Conservation (phyloP, 305 asterid genomes). For the Rubia balearica region DNA sequence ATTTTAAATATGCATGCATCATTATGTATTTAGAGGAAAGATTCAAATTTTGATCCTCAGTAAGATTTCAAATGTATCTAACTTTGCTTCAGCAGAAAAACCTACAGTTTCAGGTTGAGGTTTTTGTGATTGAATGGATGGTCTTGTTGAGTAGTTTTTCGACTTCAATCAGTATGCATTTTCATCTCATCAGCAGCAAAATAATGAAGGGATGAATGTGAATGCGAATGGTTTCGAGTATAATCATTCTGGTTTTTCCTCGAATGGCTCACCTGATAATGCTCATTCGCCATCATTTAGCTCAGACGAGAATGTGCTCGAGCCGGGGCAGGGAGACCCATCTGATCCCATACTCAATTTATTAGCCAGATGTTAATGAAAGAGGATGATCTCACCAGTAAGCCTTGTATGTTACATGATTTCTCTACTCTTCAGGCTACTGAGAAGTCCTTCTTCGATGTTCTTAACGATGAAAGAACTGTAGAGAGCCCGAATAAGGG, state of each 20-base stretch:
- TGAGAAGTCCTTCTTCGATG: slow-evolving; percentile 29
- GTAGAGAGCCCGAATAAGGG: slow-evolving; percentile 5
- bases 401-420: slow-evolving; percentile 31
- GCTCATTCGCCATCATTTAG: slow-evolving; percentile 13
- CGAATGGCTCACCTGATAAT: slow-evolving; percentile 9
- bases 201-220: not conserved
- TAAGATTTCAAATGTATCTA: too few relatives aligned
- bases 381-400: slow-evolving; percentile 25
- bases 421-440: slow-evolving; percentile 30
- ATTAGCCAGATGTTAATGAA: slow-evolving; percentile 28
- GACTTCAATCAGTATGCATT: not conserved
- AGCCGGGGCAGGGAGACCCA: slow-evolving; percentile 27
- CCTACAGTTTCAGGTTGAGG: too few relatives aligned
- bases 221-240: not conserved
- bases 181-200: slow-evolving; percentile 4
- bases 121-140: too few relatives aligned
- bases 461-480: slow-evolving; percentile 15
- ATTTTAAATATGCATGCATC: too few relatives aligned
- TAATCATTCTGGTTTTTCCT: slow-evolving; percentile 3
- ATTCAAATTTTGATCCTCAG: too few relatives aligned
- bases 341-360: slow-evolving; percentile 33
- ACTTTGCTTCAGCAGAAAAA: too few relatives aligned
- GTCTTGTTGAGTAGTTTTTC: too few relatives aligned
- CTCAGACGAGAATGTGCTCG: slow-evolving; percentile 27
- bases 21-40: too few relatives aligned